Percentiles rank a stretch among this genome's conserved stretches.
phyloP scores from a whole-genome alignment of 805 yeast species.

The Ogataea ramenticola region DNA sequence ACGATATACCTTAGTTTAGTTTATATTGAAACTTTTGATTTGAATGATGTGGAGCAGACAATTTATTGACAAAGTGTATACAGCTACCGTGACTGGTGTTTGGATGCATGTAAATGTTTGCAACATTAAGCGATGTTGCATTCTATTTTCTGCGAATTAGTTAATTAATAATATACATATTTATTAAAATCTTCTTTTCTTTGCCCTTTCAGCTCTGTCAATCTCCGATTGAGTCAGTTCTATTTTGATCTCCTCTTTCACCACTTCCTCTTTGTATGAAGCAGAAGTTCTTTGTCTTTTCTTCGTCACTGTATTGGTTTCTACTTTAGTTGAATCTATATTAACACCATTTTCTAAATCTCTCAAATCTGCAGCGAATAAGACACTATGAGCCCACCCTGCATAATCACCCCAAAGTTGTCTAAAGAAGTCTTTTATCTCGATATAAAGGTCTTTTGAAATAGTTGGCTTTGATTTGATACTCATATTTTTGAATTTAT shows the following conservation, averaged over 20 bases:
- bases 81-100: too few species aligned
- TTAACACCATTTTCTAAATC: conserved; percentile 68
- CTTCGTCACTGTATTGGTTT: not conserved
- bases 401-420: conserved; percentile 84
- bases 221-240: not conserved
- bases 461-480: conserved; percentile 30
- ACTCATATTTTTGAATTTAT: conserved; percentile 38
- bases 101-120: too few species aligned
- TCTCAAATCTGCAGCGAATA: conserved; percentile 76
- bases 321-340: not conserved
- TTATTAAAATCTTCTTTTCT: not conserved
- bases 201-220: not conserved
- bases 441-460: conserved; percentile 43
- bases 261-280: not conserved
- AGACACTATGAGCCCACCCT: conserved; percentile 98
- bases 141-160: too few species aligned
- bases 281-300: not conserved
- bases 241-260: not conserved
- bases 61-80: too few species aligned
- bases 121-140: too few species aligned
- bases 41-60: too few species aligned
- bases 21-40: too few species aligned
- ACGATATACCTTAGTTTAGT: too few species aligned
- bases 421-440: conserved; percentile 53
- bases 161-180: not conserved